These are phyloP conservation scores for Xylaria sp. DNA, from an alignment of 2,329 filamentous ascomycete species.

Conservation along the genomic window DNA sequence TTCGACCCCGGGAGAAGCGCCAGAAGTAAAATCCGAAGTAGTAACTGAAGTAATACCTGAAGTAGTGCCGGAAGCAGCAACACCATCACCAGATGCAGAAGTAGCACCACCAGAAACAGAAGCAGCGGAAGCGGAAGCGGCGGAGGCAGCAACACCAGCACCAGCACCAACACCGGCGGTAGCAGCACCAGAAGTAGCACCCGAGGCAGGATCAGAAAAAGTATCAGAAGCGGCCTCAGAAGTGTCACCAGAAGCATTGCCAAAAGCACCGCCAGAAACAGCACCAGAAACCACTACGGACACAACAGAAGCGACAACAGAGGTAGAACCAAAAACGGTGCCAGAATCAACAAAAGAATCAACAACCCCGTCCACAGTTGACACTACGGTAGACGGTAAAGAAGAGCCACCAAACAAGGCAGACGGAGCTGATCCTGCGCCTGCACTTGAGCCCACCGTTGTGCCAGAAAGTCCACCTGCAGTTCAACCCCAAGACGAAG, in stretches of 20 bases:
- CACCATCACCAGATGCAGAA: not conserved
- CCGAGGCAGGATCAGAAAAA: not conserved
- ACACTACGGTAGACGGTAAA: not conserved
- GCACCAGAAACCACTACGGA: not conserved
- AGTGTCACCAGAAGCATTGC: not conserved
- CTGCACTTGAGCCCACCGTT: not conserved
- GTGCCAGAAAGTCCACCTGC: conserved; percentile 2
- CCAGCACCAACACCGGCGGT: not conserved
- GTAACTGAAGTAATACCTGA: not conserved
- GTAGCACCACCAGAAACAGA: not conserved
- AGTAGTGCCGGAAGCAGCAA: not conserved
- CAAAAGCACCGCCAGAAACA: not conserved
- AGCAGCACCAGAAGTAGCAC: not conserved
- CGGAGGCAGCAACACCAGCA: not conserved
- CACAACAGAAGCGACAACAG: not conserved
- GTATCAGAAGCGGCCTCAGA: not conserved
- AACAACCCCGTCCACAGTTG: not conserved
- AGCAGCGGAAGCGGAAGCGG: not conserved
- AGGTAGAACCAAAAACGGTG: not conserved
- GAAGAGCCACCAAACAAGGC: conserved; percentile 17
- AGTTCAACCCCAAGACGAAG: conserved; percentile 1
- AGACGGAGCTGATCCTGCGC: conserved; percentile 4
- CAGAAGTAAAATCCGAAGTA: not conserved
- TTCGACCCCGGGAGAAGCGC: not conserved
- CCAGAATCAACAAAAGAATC: conserved; percentile 8